Base-by-base conservation (phyloP, 345 rosid genomes). In the Gynandropsis gynandra region DNA sequence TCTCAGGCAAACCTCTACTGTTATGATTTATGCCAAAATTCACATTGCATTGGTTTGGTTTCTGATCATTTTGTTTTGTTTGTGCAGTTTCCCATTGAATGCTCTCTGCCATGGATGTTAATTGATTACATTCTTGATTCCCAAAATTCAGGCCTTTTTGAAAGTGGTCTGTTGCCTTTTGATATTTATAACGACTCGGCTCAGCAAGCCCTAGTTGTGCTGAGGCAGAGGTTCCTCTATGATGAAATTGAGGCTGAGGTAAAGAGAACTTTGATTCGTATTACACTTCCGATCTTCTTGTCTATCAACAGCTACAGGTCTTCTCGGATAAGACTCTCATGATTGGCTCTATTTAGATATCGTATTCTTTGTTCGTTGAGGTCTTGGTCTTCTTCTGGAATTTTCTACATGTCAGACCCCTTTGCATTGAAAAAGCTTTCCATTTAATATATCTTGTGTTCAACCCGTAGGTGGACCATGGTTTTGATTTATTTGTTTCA, bases 201-300 rank as follows among this genome's bases (percentile, higher is more conserved):
- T 62, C 98, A 92, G 79, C 95, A 85, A 70, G 98, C 98, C 56
- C 68, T 92, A 72, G 82, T 77, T 68, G 59, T 68, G 14, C 73
- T 92, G 64, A 87, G 78, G 64, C 98, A 92, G 66, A 85, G 98
- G 7, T 92, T 82, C 72, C 95, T 92, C 58, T 92, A 92, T 62
- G 98, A 92, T 80, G 98, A 92, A 81, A 83, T 92, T 74, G 98
- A 92, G 66, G 97, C 98, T 52, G 98, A 92, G 97, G 98, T 92
- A 77, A 53, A 15, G 35, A 32, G 18, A 43, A 36, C 40, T 18
- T n/a, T 44, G 16, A 16, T 47, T n/a, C 24, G 10, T 2, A 52
- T 57, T 47, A 24, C 5, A 24, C 29, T 24, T 24, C 29, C 29
- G 29, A 24, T 24, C 29, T 24, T 5, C 29, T 5, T 24, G 29